Conservation (phyloP, 176 grass and related monocot genomes). For the Aegilops bicornis region DNA sequence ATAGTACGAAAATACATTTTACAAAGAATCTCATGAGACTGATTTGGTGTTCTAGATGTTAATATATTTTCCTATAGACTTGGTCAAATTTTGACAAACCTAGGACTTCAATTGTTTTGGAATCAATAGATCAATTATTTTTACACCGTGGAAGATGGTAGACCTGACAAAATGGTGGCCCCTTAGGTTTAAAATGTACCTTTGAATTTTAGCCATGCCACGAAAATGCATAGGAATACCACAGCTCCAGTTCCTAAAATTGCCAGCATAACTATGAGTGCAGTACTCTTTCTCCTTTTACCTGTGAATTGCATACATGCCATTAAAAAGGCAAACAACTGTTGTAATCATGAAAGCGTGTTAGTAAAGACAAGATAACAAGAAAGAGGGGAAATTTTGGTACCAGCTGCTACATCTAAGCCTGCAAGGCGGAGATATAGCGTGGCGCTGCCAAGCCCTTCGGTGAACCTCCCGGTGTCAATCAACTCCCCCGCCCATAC, state of each 20-base stretch:
- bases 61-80: too few relatives aligned
- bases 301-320: not conserved
- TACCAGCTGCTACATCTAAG: not conserved
- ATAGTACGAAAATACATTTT: too few relatives aligned
- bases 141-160: too few relatives aligned
- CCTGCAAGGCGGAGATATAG: conserved; percentile 42
- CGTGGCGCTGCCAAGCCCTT: not conserved
- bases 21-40: too few relatives aligned
- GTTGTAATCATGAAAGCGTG: not conserved
- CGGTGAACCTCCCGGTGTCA: not conserved
- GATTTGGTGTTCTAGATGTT: too few relatives aligned
- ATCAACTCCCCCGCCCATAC: conserved; percentile 34
- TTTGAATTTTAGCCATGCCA: conserved; percentile 6
- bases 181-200: too few relatives aligned
- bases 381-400: not conserved
- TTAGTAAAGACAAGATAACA: not conserved
- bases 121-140: too few relatives aligned
- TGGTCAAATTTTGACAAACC: too few relatives aligned
- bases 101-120: too few relatives aligned
- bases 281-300: not conserved
- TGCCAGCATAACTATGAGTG: not conserved
- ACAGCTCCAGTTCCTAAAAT: not conserved
- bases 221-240: not conserved
- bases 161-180: too few relatives aligned
- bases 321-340: not conserved